phyloP scores from a whole-genome alignment of 768 basidiomycete species.

The Boletus pseudopeckii region DNA sequence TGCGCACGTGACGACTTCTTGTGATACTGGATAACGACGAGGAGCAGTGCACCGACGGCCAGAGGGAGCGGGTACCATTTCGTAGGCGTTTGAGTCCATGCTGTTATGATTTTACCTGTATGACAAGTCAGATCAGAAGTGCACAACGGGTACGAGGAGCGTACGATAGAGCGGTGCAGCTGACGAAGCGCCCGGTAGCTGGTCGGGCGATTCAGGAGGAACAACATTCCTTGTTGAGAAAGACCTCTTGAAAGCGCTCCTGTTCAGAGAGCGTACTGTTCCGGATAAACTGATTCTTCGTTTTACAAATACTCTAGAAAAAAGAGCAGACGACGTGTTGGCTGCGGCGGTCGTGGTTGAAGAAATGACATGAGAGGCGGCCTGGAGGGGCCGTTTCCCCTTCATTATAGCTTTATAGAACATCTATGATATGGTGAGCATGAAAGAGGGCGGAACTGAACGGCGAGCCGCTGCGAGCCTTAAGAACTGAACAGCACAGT shows the following conservation, averaged over 20 bases:
- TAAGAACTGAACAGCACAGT: not conserved
- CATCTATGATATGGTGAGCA: constrained; percentile 23
- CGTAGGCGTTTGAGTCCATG: constrained; percentile 85
- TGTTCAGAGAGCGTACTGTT: constrained; percentile 29
- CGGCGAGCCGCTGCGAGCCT: constrained; percentile 4
- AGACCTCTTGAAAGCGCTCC: constrained; percentile 23
- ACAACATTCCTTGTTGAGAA: constrained; percentile 24
- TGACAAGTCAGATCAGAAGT: constrained; percentile 1
- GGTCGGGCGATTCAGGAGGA: constrained; percentile 45
- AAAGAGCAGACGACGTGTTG: constrained; percentile 31
- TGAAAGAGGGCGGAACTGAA: constrained; percentile 14
- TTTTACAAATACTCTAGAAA: constrained; percentile 32
- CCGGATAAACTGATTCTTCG: constrained; percentile 31
- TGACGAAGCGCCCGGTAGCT: constrained; percentile 32
- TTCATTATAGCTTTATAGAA: constrained; percentile 34
- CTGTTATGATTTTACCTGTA: constrained; percentile 61
- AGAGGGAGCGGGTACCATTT: constrained; percentile 95
- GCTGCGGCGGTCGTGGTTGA: constrained; percentile 29
- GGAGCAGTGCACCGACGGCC: constrained; percentile 85
- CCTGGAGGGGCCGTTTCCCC: constrained; percentile 53
- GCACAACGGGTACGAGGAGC: not conserved
- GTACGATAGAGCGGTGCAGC: constrained; percentile 50
- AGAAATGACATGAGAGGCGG: constrained; percentile 41
- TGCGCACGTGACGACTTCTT: constrained; percentile 48
- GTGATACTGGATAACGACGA: constrained; percentile 74